Percentiles rank a stretch among this genome's conserved stretches.
Evolutionary conservation across 2,329 filamentous ascomycete genomes (phyloP).

Genomic region (Penicillium sclerotiorum): DNA sequence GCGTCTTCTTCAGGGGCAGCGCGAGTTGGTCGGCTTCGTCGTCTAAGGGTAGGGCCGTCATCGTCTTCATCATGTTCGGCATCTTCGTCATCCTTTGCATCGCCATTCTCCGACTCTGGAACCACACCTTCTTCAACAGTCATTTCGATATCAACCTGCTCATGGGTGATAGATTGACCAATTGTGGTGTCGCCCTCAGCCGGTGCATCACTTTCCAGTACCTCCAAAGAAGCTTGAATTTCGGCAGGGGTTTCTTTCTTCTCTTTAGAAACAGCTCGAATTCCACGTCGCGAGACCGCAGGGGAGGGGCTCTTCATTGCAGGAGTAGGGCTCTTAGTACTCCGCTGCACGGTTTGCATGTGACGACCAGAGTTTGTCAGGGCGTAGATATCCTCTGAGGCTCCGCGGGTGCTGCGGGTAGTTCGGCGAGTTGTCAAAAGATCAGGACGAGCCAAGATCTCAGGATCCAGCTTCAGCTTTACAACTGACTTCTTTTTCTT

Average conservation of each 20-base stretch:
- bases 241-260: constrained; percentile 48
- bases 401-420: constrained; percentile 62
- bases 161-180: constrained; percentile 22
- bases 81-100: constrained; percentile 39
- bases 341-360: constrained; percentile 56
- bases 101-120: constrained; percentile 46
- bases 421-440: constrained; percentile 50
- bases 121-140: constrained; percentile 40
- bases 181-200: constrained; percentile 36
- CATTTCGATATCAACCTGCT: constrained; percentile 39
- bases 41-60: constrained; percentile 48
- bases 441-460: constrained; percentile 31
- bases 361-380: constrained; percentile 63
- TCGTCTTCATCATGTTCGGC: constrained; percentile 60
- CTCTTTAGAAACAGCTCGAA: constrained; percentile 48
- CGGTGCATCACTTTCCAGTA: constrained; percentile 44
- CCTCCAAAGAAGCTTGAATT: constrained; percentile 45
- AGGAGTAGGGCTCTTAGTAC: constrained; percentile 56
- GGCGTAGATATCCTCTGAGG: constrained; percentile 58
- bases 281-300: constrained; percentile 45
- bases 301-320: constrained; percentile 24
- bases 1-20: constrained; percentile 26
- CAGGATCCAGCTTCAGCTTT: constrained; percentile 32
- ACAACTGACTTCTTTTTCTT: constrained; percentile 31
- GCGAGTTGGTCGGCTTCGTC: constrained; percentile 18